phyloP scores from a whole-genome alignment of 495 filamentous ascomycete genomes.

The Penicillium manginii region DNA sequence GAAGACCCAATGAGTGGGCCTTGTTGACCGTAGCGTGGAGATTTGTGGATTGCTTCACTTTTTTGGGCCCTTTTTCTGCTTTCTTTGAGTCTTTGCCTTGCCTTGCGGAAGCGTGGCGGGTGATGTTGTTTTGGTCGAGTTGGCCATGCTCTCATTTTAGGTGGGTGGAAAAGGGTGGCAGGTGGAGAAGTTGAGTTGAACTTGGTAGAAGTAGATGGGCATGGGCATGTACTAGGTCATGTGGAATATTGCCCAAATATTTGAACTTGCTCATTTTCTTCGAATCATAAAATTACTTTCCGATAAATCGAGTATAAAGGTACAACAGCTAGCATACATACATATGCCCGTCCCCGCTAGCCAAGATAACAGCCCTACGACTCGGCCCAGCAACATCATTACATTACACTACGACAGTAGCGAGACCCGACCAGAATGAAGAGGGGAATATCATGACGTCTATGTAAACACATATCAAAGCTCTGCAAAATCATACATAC shows the following conservation, averaged over 20 bases:
- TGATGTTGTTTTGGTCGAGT: not conserved
- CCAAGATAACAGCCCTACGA: too few species aligned
- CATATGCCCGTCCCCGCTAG: too few species aligned
- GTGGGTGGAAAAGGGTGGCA: not conserved
- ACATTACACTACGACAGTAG: too few species aligned
- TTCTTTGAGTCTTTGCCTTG: not conserved
- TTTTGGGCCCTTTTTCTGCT: slow-evolving; percentile 10
- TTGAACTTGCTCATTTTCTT: too few species aligned
- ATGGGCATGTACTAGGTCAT: too few species aligned
- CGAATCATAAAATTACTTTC: too few species aligned
- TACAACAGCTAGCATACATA: too few species aligned
- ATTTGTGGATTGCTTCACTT: slow-evolving; percentile 22
- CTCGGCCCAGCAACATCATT: too few species aligned
- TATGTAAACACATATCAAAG: not conserved
- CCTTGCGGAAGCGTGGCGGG: not conserved
- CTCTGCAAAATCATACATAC: not conserved
- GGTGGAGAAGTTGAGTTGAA: too few species aligned
- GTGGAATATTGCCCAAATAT: too few species aligned
- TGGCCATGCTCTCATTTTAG: not conserved
- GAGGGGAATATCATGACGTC: not conserved
- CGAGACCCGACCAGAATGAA: not conserved
- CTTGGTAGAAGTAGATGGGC: too few species aligned
- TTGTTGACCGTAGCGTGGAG: slow-evolving; percentile 16
- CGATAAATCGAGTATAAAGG: not conserved
- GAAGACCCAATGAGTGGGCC: slow-evolving; percentile 26